A percentile compares a stretch with the other conserved stretches of the same genome.
phyloP scores from a whole-genome alignment of 2,329 filamentous ascomycete species.

The Venturiaceae sp. region DNA sequence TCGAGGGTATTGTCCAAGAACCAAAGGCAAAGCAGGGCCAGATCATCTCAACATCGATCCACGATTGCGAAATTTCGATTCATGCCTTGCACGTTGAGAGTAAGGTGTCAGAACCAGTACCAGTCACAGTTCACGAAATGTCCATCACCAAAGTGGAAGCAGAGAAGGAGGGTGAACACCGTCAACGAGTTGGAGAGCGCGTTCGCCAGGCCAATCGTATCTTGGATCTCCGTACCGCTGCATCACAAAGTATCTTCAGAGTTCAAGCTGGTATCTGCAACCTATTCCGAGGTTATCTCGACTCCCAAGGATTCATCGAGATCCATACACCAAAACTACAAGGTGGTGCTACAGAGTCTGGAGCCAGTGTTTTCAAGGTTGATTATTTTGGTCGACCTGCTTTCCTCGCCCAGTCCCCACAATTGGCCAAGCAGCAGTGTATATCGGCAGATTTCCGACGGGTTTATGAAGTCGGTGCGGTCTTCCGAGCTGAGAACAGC shows the following conservation, averaged over 20 bases:
- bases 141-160: conserved; percentile 51
- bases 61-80: conserved; percentile 67
- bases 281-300: conserved; percentile 68
- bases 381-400: conserved; percentile 84
- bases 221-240: conserved; percentile 74
- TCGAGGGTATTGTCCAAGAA: conserved; percentile 62
- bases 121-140: conserved; percentile 62
- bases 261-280: conserved; percentile 73
- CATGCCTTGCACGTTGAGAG: conserved; percentile 54
- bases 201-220: conserved; percentile 71
- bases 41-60: conserved; percentile 65
- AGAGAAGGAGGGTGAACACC: conserved; percentile 45
- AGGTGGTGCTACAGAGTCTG: conserved; percentile 82
- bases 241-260: conserved; percentile 80
- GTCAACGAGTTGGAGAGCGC: conserved; percentile 57
- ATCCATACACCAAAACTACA: conserved; percentile 92
- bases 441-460: conserved; percentile 82
- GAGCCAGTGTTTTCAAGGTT: conserved; percentile 82
- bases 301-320: conserved; percentile 72
- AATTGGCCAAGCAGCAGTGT: conserved; percentile 86
- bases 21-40: conserved; percentile 57
- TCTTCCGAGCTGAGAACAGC: conserved; percentile 91
- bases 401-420: conserved; percentile 85
- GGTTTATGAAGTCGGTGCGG: conserved; percentile 82
- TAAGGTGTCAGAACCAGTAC: conserved; percentile 50